Conservation (phyloP, 108 stramenopile species). For the Poteriospumella lacustris region DNA sequence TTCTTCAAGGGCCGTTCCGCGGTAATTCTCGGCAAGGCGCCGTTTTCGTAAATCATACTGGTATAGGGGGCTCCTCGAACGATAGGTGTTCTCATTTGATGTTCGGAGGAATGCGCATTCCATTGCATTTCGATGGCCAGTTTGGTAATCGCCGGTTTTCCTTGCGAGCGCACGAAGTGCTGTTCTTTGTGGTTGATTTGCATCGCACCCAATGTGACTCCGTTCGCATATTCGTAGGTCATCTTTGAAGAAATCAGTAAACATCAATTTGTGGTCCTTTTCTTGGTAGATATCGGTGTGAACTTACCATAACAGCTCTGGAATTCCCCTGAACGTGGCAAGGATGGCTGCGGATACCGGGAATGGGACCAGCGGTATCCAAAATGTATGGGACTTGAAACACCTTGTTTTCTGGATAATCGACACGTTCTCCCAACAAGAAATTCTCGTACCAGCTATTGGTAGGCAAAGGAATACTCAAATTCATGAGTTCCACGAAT, state of each 20-base stretch:
- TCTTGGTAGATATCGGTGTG: neutral
- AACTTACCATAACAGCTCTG: slow-evolving; percentile 18
- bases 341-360: slow-evolving; percentile 2
- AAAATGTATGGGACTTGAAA: slow-evolving; percentile 29
- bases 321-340: slow-evolving; percentile 18
- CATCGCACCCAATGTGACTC: neutral
- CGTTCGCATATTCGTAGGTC: slow-evolving; percentile 16
- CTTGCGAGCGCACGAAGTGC: neutral
- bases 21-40: slow-evolving; percentile 34
- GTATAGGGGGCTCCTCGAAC: slow-evolving; percentile 79
- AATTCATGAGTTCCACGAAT: neutral
- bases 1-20: slow-evolving; percentile 12
- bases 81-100: slow-evolving; percentile 61
- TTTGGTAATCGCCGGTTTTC: slow-evolving; percentile 2
- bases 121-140: slow-evolving; percentile 23
- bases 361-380: slow-evolving; percentile 11
- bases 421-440: neutral
- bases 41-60: slow-evolving; percentile 67
- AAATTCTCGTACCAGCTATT: slow-evolving; percentile 27
- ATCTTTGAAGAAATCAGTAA: neutral
- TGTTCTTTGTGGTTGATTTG: neutral
- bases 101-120: neutral
- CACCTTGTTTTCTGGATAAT: neutral
- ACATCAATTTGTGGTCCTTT: neutral
- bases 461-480: slow-evolving; percentile 4